Conservation (phyloP, 208 protist genomes). For the Wallacemonas sp. region DNA sequence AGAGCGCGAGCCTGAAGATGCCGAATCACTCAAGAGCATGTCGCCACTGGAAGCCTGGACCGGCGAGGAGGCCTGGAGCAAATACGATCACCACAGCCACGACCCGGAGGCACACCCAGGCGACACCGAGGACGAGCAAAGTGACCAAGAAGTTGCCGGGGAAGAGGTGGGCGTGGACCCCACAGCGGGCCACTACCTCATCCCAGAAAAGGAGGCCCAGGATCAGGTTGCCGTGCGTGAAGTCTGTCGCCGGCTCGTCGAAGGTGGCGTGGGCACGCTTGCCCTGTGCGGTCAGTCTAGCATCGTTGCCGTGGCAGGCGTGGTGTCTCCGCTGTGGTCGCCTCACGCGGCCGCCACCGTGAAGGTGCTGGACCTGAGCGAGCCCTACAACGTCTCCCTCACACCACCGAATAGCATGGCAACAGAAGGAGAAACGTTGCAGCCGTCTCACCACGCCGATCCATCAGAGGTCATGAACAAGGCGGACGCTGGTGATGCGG, state of each 20-base stretch:
- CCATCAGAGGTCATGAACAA: background rate
- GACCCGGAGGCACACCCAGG: background rate
- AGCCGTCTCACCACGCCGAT: too few species aligned
- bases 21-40: conserved; percentile 4
- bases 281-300: conserved; percentile 65
- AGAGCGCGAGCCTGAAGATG: background rate
- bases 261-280: conserved; percentile 60
- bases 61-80: background rate
- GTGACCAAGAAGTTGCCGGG: background rate
- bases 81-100: background rate
- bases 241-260: conserved; percentile 44
- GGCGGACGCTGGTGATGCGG: too few species aligned
- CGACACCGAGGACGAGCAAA: background rate
- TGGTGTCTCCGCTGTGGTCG: conserved; percentile 11
- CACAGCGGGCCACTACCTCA: background rate
- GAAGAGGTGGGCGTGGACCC: background rate
- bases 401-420: background rate
- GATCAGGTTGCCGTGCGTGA: conserved; percentile 28
- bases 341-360: conserved; percentile 25
- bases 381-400: background rate
- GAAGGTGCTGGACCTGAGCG: conserved; percentile 33
- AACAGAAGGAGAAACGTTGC: too few species aligned
- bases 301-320: conserved; percentile 46
- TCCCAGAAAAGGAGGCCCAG: background rate
- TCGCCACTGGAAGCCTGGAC: background rate